Conservation (phyloP, 768 basidiomycete genomes). For the Kwoniella dendrophila region DNA sequence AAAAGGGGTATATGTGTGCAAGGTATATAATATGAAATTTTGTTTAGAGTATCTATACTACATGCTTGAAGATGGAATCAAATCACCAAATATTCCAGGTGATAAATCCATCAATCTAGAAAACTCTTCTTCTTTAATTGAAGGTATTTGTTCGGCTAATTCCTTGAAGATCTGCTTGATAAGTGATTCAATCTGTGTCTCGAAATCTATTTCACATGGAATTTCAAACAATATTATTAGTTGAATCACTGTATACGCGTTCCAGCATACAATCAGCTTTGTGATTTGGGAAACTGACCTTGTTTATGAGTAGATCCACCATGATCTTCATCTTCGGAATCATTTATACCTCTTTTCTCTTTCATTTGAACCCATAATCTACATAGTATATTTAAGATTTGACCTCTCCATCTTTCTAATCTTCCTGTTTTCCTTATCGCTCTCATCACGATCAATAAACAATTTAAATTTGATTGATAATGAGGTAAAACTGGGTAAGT, state of each 20-base stretch:
- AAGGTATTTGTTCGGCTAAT: conserved; percentile 7
- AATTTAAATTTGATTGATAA: conserved; percentile 42
- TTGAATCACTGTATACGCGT: neutral
- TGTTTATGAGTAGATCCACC: neutral
- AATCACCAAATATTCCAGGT: conserved; percentile 15
- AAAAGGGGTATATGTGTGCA: conserved; percentile 1
- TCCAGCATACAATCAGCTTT: conserved; percentile 2
- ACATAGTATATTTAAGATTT: conserved; percentile 45
- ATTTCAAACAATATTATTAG: neutral
- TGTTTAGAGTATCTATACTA: neutral
- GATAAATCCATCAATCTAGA: neutral
- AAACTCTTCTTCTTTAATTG: conserved; percentile 12
- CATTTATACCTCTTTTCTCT: conserved; percentile 19
- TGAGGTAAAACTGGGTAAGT: conserved; percentile 35
- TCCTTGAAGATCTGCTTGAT: conserved; percentile 4
- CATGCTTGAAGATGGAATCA: neutral
- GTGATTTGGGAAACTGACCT: conserved; percentile 1
- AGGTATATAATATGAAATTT: conserved; percentile 5
- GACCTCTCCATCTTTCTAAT: conserved; percentile 49
- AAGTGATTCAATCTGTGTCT: neutral
- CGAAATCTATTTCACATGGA: neutral
- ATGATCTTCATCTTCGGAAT: neutral
- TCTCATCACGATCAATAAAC: conserved; percentile 34
- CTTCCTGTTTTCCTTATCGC: conserved; percentile 36
- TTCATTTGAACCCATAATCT: conserved; percentile 34